Conservation (phyloP, 352 stramenopile species). For the Phytophthora tentaculata region DNA sequence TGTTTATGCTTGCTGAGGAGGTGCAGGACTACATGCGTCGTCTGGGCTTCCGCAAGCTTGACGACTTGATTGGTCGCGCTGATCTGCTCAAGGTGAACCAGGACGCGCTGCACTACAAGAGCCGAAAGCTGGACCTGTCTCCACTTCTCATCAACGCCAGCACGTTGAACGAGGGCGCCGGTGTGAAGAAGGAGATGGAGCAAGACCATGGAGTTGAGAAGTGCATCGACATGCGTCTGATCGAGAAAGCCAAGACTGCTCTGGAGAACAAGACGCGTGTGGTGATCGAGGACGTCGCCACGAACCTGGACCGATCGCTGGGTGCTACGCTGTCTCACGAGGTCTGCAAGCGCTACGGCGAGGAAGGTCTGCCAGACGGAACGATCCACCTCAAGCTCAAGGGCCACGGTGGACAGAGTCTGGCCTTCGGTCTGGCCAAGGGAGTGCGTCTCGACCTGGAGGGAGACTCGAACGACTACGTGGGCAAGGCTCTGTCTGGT, state of each 20-base stretch:
- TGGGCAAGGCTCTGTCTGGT: conserved; percentile 94
- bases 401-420: conserved; percentile 93
- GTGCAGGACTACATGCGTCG: conserved; percentile 80
- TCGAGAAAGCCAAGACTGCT: conserved; percentile 83
- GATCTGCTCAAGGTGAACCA: conserved; percentile 94
- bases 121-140: conserved; percentile 90
- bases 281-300: conserved; percentile 71
- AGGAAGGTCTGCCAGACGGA: conserved; percentile 89
- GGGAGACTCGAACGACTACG: conserved; percentile 97
- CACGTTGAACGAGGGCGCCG: conserved; percentile 91
- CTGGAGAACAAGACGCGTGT: conserved; percentile 85
- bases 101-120: conserved; percentile 75
- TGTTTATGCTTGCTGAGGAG: conserved; percentile 96
- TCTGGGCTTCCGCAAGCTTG: conserved; percentile 92
- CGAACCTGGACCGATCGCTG: conserved; percentile 94
- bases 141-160: conserved; percentile 93
- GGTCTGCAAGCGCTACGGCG: conserved; percentile 93
- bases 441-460: conserved; percentile 92
- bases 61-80: conserved; percentile 95
- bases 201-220: conserved; percentile 93
- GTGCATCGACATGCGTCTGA: conserved; percentile 92
- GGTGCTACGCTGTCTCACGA: conserved; percentile 95
- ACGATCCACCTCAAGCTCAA: conserved; percentile 95
- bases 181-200: conserved; percentile 80
- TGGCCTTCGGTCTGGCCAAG: conserved; percentile 94